phyloP scores from a whole-genome alignment of 2,329 filamentous ascomycete species.

The Colletotrichum ledebouriae region DNA sequence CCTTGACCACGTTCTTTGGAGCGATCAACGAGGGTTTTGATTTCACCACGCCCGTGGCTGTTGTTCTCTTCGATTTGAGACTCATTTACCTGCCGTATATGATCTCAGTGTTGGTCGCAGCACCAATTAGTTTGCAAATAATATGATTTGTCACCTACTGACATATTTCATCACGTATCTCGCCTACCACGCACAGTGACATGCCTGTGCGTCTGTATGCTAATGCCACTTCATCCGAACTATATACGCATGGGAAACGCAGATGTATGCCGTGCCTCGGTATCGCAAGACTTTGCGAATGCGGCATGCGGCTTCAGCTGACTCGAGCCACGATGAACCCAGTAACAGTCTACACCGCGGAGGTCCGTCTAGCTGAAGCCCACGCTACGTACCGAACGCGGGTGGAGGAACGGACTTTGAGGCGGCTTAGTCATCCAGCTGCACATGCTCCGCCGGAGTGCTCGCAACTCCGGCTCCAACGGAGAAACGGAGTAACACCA shows the following conservation, averaged over 20 bases:
- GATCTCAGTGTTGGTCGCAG: slow-evolving; percentile 41
- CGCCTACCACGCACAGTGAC: not conserved
- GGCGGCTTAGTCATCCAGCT: slow-evolving; percentile 7
- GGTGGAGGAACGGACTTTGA: not conserved
- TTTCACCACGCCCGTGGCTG: slow-evolving; percentile 25
- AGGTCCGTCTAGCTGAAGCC: slow-evolving; percentile 7
- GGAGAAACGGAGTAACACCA: slow-evolving; percentile 31
- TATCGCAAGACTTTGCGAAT: slow-evolving; percentile 24
- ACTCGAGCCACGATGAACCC: slow-evolving; percentile 14
- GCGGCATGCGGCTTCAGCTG: slow-evolving; percentile 8
- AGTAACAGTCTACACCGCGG: slow-evolving; percentile 1
- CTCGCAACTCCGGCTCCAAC: slow-evolving; percentile 36
- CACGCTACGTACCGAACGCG: not conserved
- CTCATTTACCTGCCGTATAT: slow-evolving; percentile 3
- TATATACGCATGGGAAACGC: not conserved
- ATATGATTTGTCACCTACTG: slow-evolving; percentile 30
- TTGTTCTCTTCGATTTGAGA: slow-evolving; percentile 39
- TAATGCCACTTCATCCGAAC: slow-evolving; percentile 7
- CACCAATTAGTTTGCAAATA: slow-evolving; percentile 34
- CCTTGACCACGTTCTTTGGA: slow-evolving; percentile 50
- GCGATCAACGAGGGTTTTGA: slow-evolving; percentile 44
- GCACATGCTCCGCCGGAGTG: slow-evolving; percentile 6
- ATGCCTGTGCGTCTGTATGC: slow-evolving; percentile 1
- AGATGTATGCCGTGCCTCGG: not conserved
- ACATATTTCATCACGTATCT: slow-evolving; percentile 14